These are phyloP conservation scores for Litsea cubeba DNA, from an alignment of 164 flowering plant species.

Conservation along the genomic window DNA sequence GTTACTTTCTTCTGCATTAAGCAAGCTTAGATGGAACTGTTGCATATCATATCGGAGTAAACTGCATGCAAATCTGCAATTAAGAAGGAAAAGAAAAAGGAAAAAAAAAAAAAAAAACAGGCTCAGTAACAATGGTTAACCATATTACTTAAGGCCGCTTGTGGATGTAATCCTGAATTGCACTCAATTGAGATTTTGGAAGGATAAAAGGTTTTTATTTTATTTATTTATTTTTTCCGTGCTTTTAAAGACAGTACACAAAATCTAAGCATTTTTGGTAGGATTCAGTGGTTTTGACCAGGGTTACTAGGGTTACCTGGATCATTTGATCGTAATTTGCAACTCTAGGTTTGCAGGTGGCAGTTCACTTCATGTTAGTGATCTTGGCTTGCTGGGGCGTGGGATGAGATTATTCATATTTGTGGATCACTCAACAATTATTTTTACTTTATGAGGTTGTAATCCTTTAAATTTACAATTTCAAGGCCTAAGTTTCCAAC, in stretches of 20 bases:
- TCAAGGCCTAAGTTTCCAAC: too few relatives aligned
- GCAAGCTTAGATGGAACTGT: conserved; percentile 35
- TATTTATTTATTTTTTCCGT: background rate
- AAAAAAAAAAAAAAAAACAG: background rate
- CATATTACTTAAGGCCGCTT: background rate
- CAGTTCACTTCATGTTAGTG: too few relatives aligned
- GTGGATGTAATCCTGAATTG: background rate
- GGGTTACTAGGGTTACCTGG: too few relatives aligned
- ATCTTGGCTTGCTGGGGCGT: too few relatives aligned
- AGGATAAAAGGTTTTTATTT: background rate
- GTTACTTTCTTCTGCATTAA: conserved; percentile 23
- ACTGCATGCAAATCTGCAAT: conserved; percentile 57
- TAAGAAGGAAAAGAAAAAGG: background rate
- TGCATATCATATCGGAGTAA: conserved; percentile 53
- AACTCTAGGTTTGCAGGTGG: too few relatives aligned
- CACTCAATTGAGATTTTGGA: background rate
- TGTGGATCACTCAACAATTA: too few relatives aligned
- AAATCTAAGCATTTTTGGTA: too few relatives aligned
- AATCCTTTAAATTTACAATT: too few relatives aligned
- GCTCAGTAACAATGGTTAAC: background rate
- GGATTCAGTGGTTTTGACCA: too few relatives aligned
- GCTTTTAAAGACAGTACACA: background rate
- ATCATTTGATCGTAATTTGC: too few relatives aligned
- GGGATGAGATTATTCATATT: too few relatives aligned
- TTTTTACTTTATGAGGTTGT: too few relatives aligned